phyloP scores from a whole-genome alignment of 108 stramenopile genomes.

The Chaetoceros muelleri region DNA sequence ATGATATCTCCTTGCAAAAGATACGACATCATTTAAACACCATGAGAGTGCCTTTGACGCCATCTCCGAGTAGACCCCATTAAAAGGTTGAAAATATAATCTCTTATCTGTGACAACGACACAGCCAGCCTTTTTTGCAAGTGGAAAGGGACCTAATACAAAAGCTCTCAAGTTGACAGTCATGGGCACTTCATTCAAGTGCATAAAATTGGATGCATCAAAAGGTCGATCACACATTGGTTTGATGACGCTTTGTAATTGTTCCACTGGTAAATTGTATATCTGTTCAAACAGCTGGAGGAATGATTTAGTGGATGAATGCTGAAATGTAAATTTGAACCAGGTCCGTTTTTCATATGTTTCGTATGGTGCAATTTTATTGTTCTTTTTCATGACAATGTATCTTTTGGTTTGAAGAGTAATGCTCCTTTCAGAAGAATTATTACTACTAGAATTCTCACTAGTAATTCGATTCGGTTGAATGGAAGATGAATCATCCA shows the following conservation, averaged over 20 bases:
- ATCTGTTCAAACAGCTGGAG: slow-evolving; percentile 36
- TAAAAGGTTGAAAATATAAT: slow-evolving; percentile 63
- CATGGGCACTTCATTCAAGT: slow-evolving; percentile 51
- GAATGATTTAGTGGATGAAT: slow-evolving; percentile 48
- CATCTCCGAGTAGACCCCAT: slow-evolving; percentile 18
- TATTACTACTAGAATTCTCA: background rate
- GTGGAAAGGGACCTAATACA: slow-evolving; percentile 27
- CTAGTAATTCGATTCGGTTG: no score
- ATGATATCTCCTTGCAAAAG: slow-evolving; percentile 56
- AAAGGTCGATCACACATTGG: slow-evolving; percentile 55
- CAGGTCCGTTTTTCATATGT: slow-evolving; percentile 21
- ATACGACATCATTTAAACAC: slow-evolving; percentile 41
- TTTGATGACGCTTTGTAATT: slow-evolving; percentile 23
- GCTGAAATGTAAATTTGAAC: slow-evolving; percentile 60
- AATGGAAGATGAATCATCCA: slow-evolving; percentile 1
- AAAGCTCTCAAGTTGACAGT: slow-evolving; percentile 29
- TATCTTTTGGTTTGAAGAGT: slow-evolving; percentile 29
- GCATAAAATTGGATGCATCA: slow-evolving; percentile 47
- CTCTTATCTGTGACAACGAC: slow-evolving; percentile 48
- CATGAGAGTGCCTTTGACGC: slow-evolving; percentile 21
- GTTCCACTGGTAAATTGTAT: slow-evolving; percentile 22
- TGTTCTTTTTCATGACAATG: slow-evolving; percentile 46
- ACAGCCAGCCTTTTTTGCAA: slow-evolving; percentile 45
- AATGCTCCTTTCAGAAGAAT: slow-evolving; percentile 2
- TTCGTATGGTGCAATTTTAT: slow-evolving; percentile 47